Base-by-base conservation (phyloP, 2,329 filamentous ascomycete species). In the Pseudocercospora musae region DNA sequence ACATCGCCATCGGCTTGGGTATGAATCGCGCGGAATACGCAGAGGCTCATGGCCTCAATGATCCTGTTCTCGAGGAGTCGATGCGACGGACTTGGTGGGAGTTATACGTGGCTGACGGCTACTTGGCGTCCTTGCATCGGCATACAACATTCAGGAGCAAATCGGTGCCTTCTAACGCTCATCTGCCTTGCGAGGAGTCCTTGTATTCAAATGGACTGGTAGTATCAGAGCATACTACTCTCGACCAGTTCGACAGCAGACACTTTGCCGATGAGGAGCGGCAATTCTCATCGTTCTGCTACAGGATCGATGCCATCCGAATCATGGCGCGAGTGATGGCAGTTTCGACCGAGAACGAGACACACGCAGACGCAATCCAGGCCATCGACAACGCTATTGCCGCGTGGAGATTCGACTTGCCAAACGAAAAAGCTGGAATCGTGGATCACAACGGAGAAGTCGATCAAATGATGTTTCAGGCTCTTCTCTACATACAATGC, bases 81-180 rank as follows among this genome's bases (percentile, higher is more conserved):
- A 89, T 91, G 85, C 85, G 92, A 18, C 84, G 93, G 62, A 97
- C 92, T 1, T 97, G 92, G 92, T 97, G 93, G 93, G 92, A 85
- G 69, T 71, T 91, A 42, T 94, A 89, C 72, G 84, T 91, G n/a
- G 84, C 91, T 13, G 92, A 96, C 73, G 91, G 89, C 59, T 89
- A 96, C 84, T 84, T 96, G 68, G 90, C 91, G 4, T 91, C 90
- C 3, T 87, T 96, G 68, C 90, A 90, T 68, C 84, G 87, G 11
- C 84, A 86, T 64, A 89, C 89, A 46, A 88, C 85, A 59, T 90
- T 91, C 74, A 76, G 83, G n/a, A 81, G 91, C 23, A 90, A 86
- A 67, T 86, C 88, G 58, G 82, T 92, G 7, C 76, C 80, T 5
- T 83, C 85, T 13, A 87, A 91, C 69, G 89, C 92, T 2, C 84